Conservation (phyloP, 768 basidiomycete species). For the button mushroom (Agaricus bisporus) region DNA sequence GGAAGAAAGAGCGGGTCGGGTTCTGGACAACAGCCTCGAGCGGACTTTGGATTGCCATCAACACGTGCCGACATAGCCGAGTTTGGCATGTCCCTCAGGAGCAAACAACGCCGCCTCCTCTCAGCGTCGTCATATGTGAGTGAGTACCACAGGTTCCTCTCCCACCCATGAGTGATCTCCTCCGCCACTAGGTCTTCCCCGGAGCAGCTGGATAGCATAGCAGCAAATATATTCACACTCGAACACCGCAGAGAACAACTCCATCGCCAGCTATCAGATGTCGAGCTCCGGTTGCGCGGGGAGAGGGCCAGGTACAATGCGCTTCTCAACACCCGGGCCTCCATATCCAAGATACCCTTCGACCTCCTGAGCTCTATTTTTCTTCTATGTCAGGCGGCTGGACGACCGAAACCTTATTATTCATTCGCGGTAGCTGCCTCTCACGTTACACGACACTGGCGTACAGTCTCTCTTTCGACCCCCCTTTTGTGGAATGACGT, state of each 20-base stretch:
- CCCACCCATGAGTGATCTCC: background rate
- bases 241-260: constrained; percentile 22
- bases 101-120: background rate
- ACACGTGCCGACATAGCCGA: too few relatives aligned
- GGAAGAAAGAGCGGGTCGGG: constrained; percentile 10
- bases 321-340: constrained; percentile 27
- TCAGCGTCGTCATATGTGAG: background rate
- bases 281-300: constrained; percentile 25
- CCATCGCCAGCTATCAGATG: constrained; percentile 25
- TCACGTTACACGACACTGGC: constrained; percentile 41
- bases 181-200: background rate
- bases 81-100: background rate
- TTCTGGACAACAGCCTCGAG: too few relatives aligned
- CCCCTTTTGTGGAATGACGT: constrained; percentile 41
- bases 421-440: constrained; percentile 34
- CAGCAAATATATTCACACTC: constrained; percentile 19
- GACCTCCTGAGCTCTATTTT: constrained; percentile 37
- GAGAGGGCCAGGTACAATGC: constrained; percentile 26
- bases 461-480: constrained; percentile 30
- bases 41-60: constrained; percentile 18
- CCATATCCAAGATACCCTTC: constrained; percentile 30
- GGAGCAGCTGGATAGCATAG: background rate
- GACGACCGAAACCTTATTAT: constrained; percentile 6
- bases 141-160: background rate
- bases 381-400: constrained; percentile 22